Percentiles rank a stretch among this genome's conserved stretches.
Evolutionary conservation across 805 yeast genomes (phyloP).

Genomic region (Debaryomyces tyrocola): DNA sequence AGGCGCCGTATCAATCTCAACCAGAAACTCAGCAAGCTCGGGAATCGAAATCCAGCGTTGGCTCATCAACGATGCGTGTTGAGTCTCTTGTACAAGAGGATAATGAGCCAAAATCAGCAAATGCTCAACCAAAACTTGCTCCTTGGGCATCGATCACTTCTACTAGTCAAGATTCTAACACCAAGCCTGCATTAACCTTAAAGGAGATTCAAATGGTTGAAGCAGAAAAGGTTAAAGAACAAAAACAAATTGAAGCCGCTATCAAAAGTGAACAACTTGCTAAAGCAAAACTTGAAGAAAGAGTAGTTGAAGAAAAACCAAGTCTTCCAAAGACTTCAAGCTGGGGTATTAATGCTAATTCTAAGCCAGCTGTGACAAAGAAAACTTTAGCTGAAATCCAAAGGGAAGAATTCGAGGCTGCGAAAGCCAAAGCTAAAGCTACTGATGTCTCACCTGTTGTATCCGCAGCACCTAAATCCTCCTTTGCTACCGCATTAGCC

Average conservation of each 20-base stretch:
- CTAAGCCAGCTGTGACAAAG: slow-evolving; percentile 29
- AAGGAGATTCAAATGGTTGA: slow-evolving; percentile 54
- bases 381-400: slow-evolving; percentile 64
- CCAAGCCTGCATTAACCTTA: slow-evolving; percentile 44
- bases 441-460: slow-evolving; percentile 4
- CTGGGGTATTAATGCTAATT: slow-evolving; percentile 36
- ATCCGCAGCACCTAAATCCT: slow-evolving; percentile 14
- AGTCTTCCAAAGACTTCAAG: slow-evolving; percentile 42
- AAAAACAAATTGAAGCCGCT: slow-evolving; percentile 38
- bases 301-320: slow-evolving; percentile 18
- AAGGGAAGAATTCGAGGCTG: slow-evolving; percentile 52
- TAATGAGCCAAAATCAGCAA: not conserved
- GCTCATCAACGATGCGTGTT: not conserved
- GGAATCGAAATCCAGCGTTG: not conserved
- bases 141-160: slow-evolving; percentile 53
- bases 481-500: slow-evolving; percentile 36
- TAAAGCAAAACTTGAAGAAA: slow-evolving; percentile 22
- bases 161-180: slow-evolving; percentile 3
- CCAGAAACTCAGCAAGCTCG: not conserved
- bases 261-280: slow-evolving; percentile 26
- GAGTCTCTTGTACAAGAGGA: not conserved
- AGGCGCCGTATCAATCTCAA: not conserved
- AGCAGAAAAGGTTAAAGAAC: slow-evolving; percentile 41
- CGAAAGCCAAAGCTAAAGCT: slow-evolving; percentile 22
- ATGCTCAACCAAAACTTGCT: slow-evolving; percentile 28